These are phyloP conservation scores for Cladosporium sp. DNA, from an alignment of 2,329 filamentous ascomycete species.

Conservation along the genomic window DNA sequence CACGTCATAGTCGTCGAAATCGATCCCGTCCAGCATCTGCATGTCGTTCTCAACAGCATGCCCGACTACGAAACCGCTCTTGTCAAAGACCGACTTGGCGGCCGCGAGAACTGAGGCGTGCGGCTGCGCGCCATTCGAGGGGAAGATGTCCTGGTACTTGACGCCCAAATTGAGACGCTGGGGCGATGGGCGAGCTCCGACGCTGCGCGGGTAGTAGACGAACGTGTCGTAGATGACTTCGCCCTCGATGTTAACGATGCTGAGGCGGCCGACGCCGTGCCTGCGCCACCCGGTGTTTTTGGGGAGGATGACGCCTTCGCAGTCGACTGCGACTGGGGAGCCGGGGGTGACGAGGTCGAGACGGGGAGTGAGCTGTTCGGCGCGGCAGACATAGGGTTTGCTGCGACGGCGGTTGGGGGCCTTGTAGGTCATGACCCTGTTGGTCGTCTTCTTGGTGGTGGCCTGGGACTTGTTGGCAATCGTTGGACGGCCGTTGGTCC, in stretches of 20 bases:
- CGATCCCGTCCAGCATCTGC: background rate
- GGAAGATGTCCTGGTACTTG: background rate
- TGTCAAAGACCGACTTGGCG: background rate
- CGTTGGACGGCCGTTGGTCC: background rate
- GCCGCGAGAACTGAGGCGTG: background rate
- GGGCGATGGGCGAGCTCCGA: background rate
- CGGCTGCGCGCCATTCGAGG: conserved; percentile 3
- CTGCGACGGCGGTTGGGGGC: background rate
- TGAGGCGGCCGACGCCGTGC: conserved; percentile 5
- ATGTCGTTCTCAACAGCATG: background rate
- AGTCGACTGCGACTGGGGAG: background rate
- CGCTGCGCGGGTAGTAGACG: background rate
- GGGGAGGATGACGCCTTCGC: background rate
- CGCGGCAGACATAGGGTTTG: background rate
- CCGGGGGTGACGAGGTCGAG: background rate
- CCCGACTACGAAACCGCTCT: background rate
- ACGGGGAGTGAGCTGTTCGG: background rate
- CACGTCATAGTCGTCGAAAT: background rate
- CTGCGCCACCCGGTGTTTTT: background rate
- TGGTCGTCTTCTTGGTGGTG: background rate
- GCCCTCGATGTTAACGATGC: background rate
- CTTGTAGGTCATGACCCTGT: background rate
- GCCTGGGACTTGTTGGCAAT: background rate
- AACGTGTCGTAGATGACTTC: conserved; percentile 9
- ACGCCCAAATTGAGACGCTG: background rate